Base-by-base conservation (phyloP, 805 yeast genomes). In the Myxozyma neglecta region DNA sequence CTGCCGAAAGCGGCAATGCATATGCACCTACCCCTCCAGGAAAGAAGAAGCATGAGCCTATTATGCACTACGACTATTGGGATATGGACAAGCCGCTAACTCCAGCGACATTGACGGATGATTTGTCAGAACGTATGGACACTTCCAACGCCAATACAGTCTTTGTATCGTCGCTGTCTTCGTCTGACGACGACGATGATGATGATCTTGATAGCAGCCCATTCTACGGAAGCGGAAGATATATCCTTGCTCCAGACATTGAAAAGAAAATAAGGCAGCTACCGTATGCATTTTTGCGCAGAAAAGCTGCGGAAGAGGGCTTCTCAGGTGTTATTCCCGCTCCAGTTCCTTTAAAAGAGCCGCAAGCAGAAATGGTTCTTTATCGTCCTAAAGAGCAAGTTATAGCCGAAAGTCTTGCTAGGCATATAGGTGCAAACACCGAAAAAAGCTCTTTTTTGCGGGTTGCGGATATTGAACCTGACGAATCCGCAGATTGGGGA, bases 401-500 rank as follows among this genome's bases (percentile, higher is more conserved):
- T 13, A 64, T 64, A 18, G 62, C 67, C 32, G 67, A 64, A 48
- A 40, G 64, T 10, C 50, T 64, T n/a, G 63, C 66, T 10, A 56
- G 63, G 14, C 66, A 64, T 32, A 57, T 18, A 14, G 45, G 32
- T 10, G 13, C 47, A 14, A n/a, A 11, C n/a, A 14, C 32, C 16
- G 43, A 42, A 10, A 37, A 44, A 8, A 53, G 44, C 24, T 8
- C 14, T 18, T 42, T 50, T 7, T 34, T 32, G 36, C 43, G 36
- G 35, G 29, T 40, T 37, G 51, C 29, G 2, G 29, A 24, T 11
- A 20, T 16, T 18, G 46, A 39, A 16, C 18, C 11, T 18, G 61
- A 47, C 9, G 63, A 54, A 32, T 44, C 48, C 7, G 57, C 48
- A 11, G 40, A 56, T 16, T 62, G 65, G 63, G 64, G 63, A 37